Conservation (phyloP, 805 yeast genomes). For the Candida orba region DNA sequence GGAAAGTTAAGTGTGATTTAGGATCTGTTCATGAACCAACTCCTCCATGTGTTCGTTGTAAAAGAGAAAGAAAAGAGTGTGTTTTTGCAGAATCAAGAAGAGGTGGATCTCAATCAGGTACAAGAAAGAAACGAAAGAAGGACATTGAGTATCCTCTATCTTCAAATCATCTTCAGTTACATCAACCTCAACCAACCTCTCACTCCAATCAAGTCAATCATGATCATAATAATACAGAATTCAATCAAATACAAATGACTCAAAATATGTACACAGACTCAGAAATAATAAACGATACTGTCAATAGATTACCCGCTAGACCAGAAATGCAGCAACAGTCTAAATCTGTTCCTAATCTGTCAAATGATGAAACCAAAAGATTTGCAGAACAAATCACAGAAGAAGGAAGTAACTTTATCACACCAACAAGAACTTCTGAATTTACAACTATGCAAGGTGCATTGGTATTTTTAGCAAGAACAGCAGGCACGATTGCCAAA, state of each 20-base stretch:
- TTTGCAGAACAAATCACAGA: slow-evolving; percentile 12
- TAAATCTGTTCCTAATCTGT: neutral
- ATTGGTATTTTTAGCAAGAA: slow-evolving; percentile 63
- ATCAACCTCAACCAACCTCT: too few relatives aligned
- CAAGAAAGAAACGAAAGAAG: slow-evolving; percentile 22
- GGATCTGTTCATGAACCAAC: slow-evolving; percentile 70
- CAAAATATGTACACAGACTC: too few relatives aligned
- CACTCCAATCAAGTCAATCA: too few relatives aligned
- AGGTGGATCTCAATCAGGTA: slow-evolving; percentile 32
- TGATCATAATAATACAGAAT: too few relatives aligned
- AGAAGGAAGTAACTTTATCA: slow-evolving; percentile 4
- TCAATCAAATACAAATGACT: too few relatives aligned
- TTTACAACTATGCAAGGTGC: slow-evolving; percentile 47
- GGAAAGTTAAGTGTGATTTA: slow-evolving; percentile 82
- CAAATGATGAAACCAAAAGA: neutral
- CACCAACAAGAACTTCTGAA: slow-evolving; percentile 20
- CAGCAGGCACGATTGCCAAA: slow-evolving; percentile 69
- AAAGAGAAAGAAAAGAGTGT: slow-evolving; percentile 77
- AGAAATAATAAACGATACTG: too few relatives aligned
- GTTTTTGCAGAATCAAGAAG: slow-evolving; percentile 55
- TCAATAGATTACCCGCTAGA: too few relatives aligned
- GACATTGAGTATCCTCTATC: neutral
- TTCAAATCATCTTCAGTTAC: too few relatives aligned
- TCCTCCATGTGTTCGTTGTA: slow-evolving; percentile 83
- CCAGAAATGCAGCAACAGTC: slow-evolving; percentile 2